Base-by-base conservation (phyloP, 805 yeast species). In the Wickerhamiella alocasiicola region DNA sequence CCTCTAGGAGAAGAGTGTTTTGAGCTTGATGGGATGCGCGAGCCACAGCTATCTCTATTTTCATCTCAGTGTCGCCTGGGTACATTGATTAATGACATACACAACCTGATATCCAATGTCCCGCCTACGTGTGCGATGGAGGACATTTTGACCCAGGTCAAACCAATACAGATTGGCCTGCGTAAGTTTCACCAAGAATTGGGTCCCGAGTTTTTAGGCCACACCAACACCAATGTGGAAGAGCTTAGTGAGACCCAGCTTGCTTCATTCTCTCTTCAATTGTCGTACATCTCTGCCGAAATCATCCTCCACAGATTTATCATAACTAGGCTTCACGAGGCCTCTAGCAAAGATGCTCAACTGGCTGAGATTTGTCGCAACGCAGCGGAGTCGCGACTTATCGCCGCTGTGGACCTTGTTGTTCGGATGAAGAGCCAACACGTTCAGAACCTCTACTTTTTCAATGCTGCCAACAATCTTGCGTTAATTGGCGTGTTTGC, bases 231-330 rank as follows among this genome's bases (percentile, higher is more conserved):
- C 15, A 6, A 11, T 7, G 7, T 11, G 6, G 17, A 11, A 5
- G 9, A 11, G 9, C 20, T 50, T 47, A 31, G 24, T n/a, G 24
- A 9, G 5, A 26, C 13, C 11, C 36, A 32, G n/a, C 78, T 76
- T 81, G 68, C 78, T 42, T 79, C 78, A 51, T 70, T 87, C 12
- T 78, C 79, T 55, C 63, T 87, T 38, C 93, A 85, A 43, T 60
- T 87, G 35, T 80, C 93, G 1, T 87, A 87, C 57, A 81, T 85
- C 61, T 88, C 93, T 0, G 80, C 94, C 0, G 97, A 87, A 55
- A 73, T 87, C 28, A 80, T 91, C 0, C 63, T 87, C 18, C 96
- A 87, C 57, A 64, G 96, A n/a, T 49, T 59, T 21, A 61, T 62
- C 17, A 57, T 61, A 26, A 44, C 59, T 9, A 48, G 43, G 13